A percentile compares a stretch with the other conserved stretches of the same genome.
These are phyloP conservation scores for Aplosporella prunicola DNA, from an alignment of 2,329 filamentous ascomycete genomes.

Conservation along the genomic window DNA sequence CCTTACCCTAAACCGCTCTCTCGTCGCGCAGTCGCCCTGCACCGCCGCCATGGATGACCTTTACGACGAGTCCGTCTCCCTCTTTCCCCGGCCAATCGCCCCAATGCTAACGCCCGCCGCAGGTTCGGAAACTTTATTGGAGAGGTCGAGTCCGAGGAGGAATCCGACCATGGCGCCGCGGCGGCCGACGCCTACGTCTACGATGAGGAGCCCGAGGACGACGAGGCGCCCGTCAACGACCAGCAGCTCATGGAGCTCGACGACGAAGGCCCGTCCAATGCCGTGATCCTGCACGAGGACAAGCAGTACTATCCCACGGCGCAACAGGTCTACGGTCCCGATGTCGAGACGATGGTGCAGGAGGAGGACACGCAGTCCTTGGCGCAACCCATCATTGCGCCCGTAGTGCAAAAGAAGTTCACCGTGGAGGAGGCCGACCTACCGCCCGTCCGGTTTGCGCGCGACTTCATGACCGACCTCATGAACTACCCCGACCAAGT, in stretches of 20 bases:
- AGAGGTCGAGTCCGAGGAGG: slow-evolving; percentile 82
- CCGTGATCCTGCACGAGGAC: slow-evolving; percentile 96
- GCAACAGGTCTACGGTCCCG: slow-evolving; percentile 84
- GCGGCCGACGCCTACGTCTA: slow-evolving; percentile 72
- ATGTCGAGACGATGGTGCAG: slow-evolving; percentile 91
- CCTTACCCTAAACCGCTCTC: neutral
- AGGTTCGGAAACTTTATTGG: slow-evolving; percentile 99
- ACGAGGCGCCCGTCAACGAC: slow-evolving; percentile 42
- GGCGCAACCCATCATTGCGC: slow-evolving; percentile 85
- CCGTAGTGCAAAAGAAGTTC: slow-evolving; percentile 92
- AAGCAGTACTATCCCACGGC: slow-evolving; percentile 99
- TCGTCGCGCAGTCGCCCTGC: slow-evolving; percentile 11
- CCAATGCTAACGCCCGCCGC: slow-evolving; percentile 13
- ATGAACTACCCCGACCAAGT: slow-evolving; percentile 95
- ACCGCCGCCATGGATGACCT: slow-evolving; percentile 72
- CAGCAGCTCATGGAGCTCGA: slow-evolving; percentile 94
- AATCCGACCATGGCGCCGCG: slow-evolving; percentile 67
- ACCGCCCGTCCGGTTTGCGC: slow-evolving; percentile 76
- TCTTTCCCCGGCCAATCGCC: neutral
- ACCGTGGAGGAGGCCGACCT: slow-evolving; percentile 85
- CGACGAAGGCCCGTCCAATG: slow-evolving; percentile 84
- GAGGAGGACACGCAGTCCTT: slow-evolving; percentile 95
- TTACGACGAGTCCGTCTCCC: slow-evolving; percentile 69
- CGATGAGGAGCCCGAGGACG: slow-evolving; percentile 55
- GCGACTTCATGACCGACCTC: slow-evolving; percentile 87